Evolutionary conservation across 202 grass and related monocot genomes (phyloP).

Genomic region (Hordeum pubiflorum): DNA sequence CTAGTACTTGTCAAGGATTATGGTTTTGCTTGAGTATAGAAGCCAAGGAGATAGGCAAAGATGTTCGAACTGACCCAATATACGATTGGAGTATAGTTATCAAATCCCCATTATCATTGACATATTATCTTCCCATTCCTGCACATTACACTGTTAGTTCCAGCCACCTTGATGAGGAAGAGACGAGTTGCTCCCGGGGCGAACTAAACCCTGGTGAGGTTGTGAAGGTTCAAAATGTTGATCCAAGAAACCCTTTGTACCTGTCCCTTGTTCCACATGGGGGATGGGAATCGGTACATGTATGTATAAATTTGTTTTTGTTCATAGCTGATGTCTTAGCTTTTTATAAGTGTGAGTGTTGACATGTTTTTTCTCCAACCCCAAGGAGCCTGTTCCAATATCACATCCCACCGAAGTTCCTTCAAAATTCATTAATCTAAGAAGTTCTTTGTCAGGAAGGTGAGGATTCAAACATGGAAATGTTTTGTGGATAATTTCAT

Average conservation of each 20-base stretch:
- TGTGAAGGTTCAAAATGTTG: slow-evolving; percentile 70
- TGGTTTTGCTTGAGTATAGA: slow-evolving; percentile 90
- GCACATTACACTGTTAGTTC: slow-evolving; percentile 57
- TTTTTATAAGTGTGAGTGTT: slow-evolving; percentile 25
- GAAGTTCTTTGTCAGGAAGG: slow-evolving; percentile 76
- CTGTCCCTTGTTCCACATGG: slow-evolving; percentile 79
- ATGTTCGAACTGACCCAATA: slow-evolving; percentile 77
- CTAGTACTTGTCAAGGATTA: slow-evolving; percentile 46
- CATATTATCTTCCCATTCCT: slow-evolving; percentile 82
- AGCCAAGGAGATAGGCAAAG: slow-evolving; percentile 93
- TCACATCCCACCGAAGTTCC: slow-evolving; percentile 69
- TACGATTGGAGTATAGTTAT: slow-evolving; percentile 84
- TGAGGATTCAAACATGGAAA: slow-evolving; percentile 35
- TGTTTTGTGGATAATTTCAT: slow-evolving; percentile 13
- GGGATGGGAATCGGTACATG: slow-evolving; percentile 70
- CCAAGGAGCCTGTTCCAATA: slow-evolving; percentile 79
- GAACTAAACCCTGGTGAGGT: slow-evolving; percentile 61
- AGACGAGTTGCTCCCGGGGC: slow-evolving; percentile 52
- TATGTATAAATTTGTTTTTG: slow-evolving; percentile 40
- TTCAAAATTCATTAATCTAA: slow-evolving; percentile 75
- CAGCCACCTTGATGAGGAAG: slow-evolving; percentile 38
- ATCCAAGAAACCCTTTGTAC: slow-evolving; percentile 72
- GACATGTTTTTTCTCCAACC: slow-evolving; percentile 38
- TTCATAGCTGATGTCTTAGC: neutral
- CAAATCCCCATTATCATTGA: slow-evolving; percentile 67